Conservation (phyloP, 2,329 filamentous ascomycete species). For the Aspergillus alliaceus region DNA sequence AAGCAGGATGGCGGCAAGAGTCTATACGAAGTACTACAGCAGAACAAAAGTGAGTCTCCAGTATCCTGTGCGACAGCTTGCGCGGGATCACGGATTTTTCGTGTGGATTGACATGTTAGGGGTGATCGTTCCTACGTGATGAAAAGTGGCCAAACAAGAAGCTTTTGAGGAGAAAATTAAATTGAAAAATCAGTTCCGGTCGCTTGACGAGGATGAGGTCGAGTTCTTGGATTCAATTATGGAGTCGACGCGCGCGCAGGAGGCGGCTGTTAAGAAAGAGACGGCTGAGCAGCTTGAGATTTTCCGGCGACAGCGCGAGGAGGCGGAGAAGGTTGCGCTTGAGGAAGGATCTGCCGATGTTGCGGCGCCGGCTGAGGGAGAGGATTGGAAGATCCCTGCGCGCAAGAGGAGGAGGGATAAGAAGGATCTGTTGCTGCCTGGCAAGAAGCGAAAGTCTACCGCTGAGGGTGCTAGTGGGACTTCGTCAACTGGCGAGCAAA, state of each 20-base stretch:
- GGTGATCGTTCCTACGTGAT: conserved; percentile 26
- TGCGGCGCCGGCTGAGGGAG: conserved; percentile 34
- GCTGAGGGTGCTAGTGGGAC: conserved; percentile 16
- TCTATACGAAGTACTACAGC: conserved; percentile 49
- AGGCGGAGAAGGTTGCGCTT: conserved; percentile 53
- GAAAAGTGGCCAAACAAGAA: conserved; percentile 50
- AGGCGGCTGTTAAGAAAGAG: conserved; percentile 58
- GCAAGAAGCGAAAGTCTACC: conserved; percentile 46
- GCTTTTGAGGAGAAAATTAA: conserved; percentile 52
- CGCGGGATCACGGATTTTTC: background rate
- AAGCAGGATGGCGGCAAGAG: conserved; percentile 56
- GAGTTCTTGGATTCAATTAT: conserved; percentile 57
- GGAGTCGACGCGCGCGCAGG: conserved; percentile 57
- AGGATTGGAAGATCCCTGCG: conserved; percentile 51
- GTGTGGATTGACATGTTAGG: conserved; percentile 42
- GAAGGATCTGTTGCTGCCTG: conserved; percentile 39
- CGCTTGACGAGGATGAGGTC: conserved; percentile 53
- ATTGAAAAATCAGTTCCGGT: conserved; percentile 53
- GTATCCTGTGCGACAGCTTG: background rate
- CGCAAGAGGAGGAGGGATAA: conserved; percentile 56
- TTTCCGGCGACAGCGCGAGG: conserved; percentile 60
- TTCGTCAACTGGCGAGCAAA: conserved; percentile 8
- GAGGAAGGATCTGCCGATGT: conserved; percentile 38
- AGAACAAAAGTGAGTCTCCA: conserved; percentile 49
- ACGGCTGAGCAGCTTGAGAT: conserved; percentile 59